Evolutionary conservation across 2,329 filamentous ascomycete genomes (phyloP), one percentile per base, ranked within the genome.

Genomic region (Tolypocladium inflatum): DNA sequence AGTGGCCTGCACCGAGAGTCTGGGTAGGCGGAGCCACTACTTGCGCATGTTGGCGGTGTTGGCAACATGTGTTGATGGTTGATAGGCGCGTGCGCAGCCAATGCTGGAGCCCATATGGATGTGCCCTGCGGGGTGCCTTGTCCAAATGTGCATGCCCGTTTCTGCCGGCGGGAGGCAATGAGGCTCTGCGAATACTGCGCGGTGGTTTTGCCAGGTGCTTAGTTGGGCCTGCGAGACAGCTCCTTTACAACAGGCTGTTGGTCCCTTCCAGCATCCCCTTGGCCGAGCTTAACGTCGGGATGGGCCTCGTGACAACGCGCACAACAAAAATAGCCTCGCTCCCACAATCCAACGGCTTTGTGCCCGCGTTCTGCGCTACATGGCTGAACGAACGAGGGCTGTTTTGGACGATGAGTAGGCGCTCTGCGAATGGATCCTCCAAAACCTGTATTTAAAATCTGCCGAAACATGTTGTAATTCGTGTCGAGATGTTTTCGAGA

Each of bases 41-140:
- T 23, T 42, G 23, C 37, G 41, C 45, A 52, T 45, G 57, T 55
- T 53, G 57, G 57, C 26, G 35, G 11, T n/a, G 21, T 30, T 39
- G 37, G 33, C 30, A 33, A 56, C 54, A 61, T 61, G 57, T 60
- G 59, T 59, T 60, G 50, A 54, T 48, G 53, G 26, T 56, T 57
- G 58, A 55, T 59, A 57, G 55, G 59, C 39, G 58, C 41, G 8
- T 33, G 26, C 19, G 26, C 30, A 26, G 19, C 4, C 39, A 41
- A 43, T 26, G 54, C 30, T n/a, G 26, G 19, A 37, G 3, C 51
- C 17, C 9, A 35, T 13, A 33, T 26, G 15, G 37, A 55, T 42
- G 23, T 42, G 53, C 53, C 53, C 53, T 41, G 53, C 23, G 23
- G 30, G 21, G 26, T 26, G 39, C 53, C 53, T 42, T 43, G 38